These are phyloP conservation scores for Asterophora lycoperdoides DNA, from an alignment of 768 basidiomycete species.

Conservation along the genomic window DNA sequence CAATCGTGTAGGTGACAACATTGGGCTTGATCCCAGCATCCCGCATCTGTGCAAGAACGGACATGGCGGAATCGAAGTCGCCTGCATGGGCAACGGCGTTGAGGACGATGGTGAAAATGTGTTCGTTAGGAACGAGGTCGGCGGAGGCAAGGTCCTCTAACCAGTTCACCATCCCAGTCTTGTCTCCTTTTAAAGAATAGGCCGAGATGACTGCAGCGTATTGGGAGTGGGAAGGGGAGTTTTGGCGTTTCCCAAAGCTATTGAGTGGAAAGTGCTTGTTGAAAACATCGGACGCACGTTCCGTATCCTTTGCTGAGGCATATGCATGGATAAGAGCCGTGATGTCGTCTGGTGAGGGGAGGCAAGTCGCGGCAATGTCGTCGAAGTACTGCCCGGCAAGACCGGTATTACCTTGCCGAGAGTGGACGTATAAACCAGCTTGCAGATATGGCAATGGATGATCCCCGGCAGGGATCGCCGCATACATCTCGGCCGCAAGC, in stretches of 20 bases:
- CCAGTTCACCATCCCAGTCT: constrained; percentile 47
- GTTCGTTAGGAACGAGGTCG: constrained; percentile 48
- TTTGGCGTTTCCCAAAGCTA: constrained; percentile 23
- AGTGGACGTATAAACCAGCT: constrained; percentile 49
- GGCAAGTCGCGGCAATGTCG: constrained; percentile 26
- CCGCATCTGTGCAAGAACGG: constrained; percentile 61
- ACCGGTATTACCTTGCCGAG: constrained; percentile 46
- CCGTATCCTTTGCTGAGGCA: constrained; percentile 40
- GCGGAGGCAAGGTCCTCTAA: constrained; percentile 45
- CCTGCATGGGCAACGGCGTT: constrained; percentile 49
- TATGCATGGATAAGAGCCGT: constrained; percentile 54
- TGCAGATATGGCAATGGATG: constrained; percentile 21
- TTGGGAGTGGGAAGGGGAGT: constrained; percentile 43
- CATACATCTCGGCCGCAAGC: constrained; percentile 19
- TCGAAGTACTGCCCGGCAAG: constrained; percentile 42
- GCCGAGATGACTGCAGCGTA: constrained; percentile 57
- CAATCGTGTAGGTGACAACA: constrained; percentile 54
- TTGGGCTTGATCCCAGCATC: constrained; percentile 42
- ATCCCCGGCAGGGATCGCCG: constrained; percentile 5
- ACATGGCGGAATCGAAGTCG: constrained; percentile 48
- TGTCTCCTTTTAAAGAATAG: constrained; percentile 42
- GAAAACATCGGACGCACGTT: constrained; percentile 47
- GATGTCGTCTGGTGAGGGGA: constrained; percentile 26
- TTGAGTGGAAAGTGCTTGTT: constrained; percentile 45
- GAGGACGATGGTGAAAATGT: constrained; percentile 60